Percentiles rank a stretch among this genome's conserved stretches.
Evolutionary conservation across 129 eudicot genomes (phyloP).

Genomic region (Chrysanthemum lavandulifolium): DNA sequence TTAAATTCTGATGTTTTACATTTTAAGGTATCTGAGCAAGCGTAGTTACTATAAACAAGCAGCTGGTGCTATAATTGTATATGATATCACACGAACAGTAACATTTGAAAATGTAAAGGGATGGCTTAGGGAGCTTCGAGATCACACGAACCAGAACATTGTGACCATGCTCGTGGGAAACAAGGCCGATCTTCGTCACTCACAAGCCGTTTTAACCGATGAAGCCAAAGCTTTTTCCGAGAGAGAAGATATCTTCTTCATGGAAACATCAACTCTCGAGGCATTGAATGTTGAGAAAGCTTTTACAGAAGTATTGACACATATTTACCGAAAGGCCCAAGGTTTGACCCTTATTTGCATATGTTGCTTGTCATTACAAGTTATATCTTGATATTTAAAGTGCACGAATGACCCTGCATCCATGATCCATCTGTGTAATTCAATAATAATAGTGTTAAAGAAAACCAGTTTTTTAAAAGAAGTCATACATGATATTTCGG

Average conservation of each 20-base stretch:
- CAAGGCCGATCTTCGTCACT: conserved; percentile 41
- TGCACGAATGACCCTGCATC: too few species aligned
- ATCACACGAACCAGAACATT: conserved; percentile 38
- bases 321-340: conserved; percentile 27
- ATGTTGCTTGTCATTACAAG: too few species aligned
- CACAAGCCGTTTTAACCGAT: conserved; percentile 29
- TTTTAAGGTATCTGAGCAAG: conserved; percentile 30
- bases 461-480: too few species aligned
- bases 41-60: conserved; percentile 30
- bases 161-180: conserved; percentile 50
- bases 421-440: not conserved
- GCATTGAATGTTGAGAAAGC: conserved; percentile 35
- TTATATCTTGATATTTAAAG: too few species aligned
- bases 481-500: too few species aligned
- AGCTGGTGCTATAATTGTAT: conserved; percentile 36
- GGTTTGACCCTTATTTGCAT: not conserved
- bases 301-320: conserved; percentile 33
- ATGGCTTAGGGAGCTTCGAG: conserved; percentile 42
- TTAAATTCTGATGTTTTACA: not conserved
- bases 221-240: conserved; percentile 36
- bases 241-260: conserved; percentile 33
- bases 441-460: too few species aligned
- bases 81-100: conserved; percentile 34
- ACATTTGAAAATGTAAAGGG: conserved; percentile 40
- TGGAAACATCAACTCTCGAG: conserved; percentile 42